These are phyloP conservation scores for Rhizoclosmatium globosum DNA, from an alignment of 192 early-diverging fungal species.

Conservation along the genomic window DNA sequence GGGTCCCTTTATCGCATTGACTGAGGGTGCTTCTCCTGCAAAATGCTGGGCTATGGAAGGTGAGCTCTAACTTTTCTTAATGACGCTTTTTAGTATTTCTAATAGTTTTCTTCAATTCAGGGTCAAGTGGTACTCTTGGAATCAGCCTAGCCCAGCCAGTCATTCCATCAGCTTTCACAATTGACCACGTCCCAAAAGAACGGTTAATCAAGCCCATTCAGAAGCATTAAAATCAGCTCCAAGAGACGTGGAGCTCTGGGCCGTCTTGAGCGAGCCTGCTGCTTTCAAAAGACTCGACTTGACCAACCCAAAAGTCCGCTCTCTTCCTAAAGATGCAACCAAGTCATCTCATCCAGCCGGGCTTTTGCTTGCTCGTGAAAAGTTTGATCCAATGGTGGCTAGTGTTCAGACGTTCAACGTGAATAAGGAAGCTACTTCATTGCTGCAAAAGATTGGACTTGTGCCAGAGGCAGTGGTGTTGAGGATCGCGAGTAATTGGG, in stretches of 20 bases:
- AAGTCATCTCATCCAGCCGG: constrained; percentile 8
- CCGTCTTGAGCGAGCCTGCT: constrained; percentile 26
- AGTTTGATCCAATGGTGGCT: constrained; percentile 22
- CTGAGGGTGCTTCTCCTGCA: constrained; percentile 20
- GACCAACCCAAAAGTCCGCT: constrained; percentile 16
- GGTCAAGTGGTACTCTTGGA: constrained; percentile 39
- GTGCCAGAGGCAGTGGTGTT: constrained; percentile 31
- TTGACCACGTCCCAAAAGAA: constrained; percentile 33
- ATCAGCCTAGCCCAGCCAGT: constrained; percentile 38
- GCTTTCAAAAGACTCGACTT: constrained; percentile 29
- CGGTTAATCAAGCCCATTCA: background rate
- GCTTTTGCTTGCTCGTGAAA: constrained; percentile 7
- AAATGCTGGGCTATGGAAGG: constrained; percentile 51
- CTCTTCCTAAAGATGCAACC: background rate
- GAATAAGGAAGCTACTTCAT: background rate
- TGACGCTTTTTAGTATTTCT: constrained; percentile 10
- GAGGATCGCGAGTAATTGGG: constrained; percentile 45
- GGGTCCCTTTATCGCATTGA: constrained; percentile 21
- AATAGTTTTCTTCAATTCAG: constrained; percentile 27
- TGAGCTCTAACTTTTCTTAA: background rate
- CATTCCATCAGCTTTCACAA: constrained; percentile 45
- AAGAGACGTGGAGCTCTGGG: constrained; percentile 50
- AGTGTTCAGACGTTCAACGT: constrained; percentile 30
- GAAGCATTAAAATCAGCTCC: constrained; percentile 26
- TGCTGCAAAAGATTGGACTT: constrained; percentile 8